phyloP scores from a whole-genome alignment of 2,329 filamentous ascomycete genomes.

The Westerdykella sp. region DNA sequence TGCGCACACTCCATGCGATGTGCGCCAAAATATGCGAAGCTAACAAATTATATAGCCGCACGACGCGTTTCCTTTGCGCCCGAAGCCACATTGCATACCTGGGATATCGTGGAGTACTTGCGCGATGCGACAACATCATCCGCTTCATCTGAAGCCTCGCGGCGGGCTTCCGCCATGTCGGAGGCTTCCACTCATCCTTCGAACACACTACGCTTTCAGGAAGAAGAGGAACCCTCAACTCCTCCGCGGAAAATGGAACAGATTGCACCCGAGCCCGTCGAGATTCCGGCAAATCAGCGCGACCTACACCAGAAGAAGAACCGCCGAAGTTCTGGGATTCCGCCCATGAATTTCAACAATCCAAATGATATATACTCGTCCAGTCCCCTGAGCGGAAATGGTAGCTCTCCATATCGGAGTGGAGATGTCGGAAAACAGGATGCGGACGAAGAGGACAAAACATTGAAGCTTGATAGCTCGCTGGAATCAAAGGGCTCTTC shows the following conservation, averaged over 20 bases:
- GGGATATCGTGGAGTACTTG: constrained; percentile 84
- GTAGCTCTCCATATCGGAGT: constrained; percentile 34
- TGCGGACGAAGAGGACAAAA: constrained; percentile 64
- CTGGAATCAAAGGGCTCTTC: constrained; percentile 52
- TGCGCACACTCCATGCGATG: constrained; percentile 18
- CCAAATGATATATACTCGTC: constrained; percentile 64
- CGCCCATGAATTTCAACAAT: constrained; percentile 58
- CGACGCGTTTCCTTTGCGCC: constrained; percentile 94
- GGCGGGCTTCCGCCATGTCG: constrained; percentile 61
- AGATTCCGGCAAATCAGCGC: constrained; percentile 60
- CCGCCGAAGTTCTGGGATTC: constrained; percentile 59
- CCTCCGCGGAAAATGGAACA: constrained; percentile 56
- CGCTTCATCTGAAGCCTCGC: constrained; percentile 65
- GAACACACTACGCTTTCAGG: constrained; percentile 3
- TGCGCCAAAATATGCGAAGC: neutral
- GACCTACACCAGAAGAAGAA: constrained; percentile 57
- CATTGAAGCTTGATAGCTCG: constrained; percentile 53
- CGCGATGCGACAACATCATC: constrained; percentile 77
- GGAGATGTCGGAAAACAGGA: constrained; percentile 50
- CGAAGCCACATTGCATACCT: constrained; percentile 94
- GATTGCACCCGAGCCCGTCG: constrained; percentile 51
- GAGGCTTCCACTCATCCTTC: constrained; percentile 25
- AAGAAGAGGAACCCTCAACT: constrained; percentile 54
- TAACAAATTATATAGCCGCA: constrained; percentile 52
- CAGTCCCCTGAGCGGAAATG: constrained; percentile 65